Evolutionary conservation across 352 stramenopile species (phyloP).

Genomic region (Globisporangium alternatum): DNA sequence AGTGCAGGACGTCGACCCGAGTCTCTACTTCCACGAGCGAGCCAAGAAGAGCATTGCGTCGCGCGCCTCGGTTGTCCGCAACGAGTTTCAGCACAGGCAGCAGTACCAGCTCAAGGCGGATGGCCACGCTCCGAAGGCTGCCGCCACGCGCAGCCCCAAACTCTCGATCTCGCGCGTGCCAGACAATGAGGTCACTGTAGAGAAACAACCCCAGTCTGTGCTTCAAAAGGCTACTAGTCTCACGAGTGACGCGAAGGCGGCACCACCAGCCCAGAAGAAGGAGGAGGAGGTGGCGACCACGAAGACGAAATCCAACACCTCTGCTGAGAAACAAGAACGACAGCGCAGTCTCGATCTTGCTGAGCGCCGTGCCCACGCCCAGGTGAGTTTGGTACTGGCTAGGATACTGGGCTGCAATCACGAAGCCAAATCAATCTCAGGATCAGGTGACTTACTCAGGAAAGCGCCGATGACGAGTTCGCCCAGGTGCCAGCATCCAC

Average conservation of each 20-base stretch:
- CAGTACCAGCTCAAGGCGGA: background rate
- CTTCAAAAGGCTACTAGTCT: background rate
- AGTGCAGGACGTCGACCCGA: constrained; percentile 29
- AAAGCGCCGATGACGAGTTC: constrained; percentile 32
- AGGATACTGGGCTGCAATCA: no score
- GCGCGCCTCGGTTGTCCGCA: background rate
- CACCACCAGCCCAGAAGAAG: background rate
- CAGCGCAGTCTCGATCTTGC: background rate
- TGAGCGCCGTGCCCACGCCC: background rate
- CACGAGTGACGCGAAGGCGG: background rate
- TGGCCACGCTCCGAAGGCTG: background rate
- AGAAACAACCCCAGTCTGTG: background rate
- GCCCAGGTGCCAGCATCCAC: constrained; percentile 1
- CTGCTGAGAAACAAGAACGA: background rate
- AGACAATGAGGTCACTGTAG: background rate
- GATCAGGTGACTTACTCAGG: background rate
- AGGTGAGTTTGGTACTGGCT: background rate
- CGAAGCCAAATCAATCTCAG: no score
- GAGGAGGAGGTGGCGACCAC: background rate
- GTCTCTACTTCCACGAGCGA: constrained; percentile 24
- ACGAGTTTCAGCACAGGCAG: background rate
- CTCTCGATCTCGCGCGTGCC: background rate
- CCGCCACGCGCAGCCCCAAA: background rate
- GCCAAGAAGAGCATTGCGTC: constrained; percentile 1
- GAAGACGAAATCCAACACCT: background rate